These are phyloP conservation scores for Globisporangium apiculatum DNA, from an alignment of 352 stramenopile species.

Conservation along the genomic window DNA sequence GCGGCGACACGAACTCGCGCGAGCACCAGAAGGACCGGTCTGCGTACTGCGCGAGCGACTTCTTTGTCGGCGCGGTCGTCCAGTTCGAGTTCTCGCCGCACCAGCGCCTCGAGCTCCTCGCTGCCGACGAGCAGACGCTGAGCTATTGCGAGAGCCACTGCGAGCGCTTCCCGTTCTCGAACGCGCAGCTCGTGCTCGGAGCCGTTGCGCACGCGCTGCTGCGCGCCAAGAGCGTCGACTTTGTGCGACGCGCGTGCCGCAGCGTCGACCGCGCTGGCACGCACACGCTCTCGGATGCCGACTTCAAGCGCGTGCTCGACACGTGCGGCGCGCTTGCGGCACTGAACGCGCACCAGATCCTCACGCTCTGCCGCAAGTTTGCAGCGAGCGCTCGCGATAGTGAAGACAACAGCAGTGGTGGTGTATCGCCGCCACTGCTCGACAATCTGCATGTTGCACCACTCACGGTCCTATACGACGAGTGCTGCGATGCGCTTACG, in stretches of 20 bases:
- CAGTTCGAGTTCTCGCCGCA: slow-evolving; percentile 63
- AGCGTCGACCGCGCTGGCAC: slow-evolving; percentile 14
- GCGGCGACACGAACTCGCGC: slow-evolving; percentile 17
- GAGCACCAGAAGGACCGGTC: slow-evolving; percentile 29
- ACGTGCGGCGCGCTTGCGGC: slow-evolving; percentile 5
- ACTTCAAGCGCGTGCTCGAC: slow-evolving; percentile 23
- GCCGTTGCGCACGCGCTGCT: slow-evolving; percentile 17
- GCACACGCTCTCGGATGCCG: slow-evolving; percentile 15
- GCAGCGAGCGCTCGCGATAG: background rate
- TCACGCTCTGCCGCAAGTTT: slow-evolving; percentile 56
- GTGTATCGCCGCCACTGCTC: too few species aligned
- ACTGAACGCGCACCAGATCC: slow-evolving; percentile 59
- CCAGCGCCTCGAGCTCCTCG: slow-evolving; percentile 62
- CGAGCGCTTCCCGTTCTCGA: slow-evolving; percentile 57
- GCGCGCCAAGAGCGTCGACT: slow-evolving; percentile 11
- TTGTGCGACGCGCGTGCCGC: slow-evolving; percentile 35
- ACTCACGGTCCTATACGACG: slow-evolving; percentile 32
- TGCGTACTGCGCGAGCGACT: slow-evolving; percentile 44
- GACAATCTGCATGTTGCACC: background rate
- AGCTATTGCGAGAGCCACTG: slow-evolving; percentile 69
- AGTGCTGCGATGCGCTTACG: slow-evolving; percentile 53
- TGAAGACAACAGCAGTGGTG: background rate
- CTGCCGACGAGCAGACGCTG: slow-evolving; percentile 69
- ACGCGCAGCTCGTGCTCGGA: slow-evolving; percentile 30
- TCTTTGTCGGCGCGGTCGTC: slow-evolving; percentile 66